phyloP scores from a whole-genome alignment of 2,329 filamentous ascomycete species.

The Trichocomaceae sp. region DNA sequence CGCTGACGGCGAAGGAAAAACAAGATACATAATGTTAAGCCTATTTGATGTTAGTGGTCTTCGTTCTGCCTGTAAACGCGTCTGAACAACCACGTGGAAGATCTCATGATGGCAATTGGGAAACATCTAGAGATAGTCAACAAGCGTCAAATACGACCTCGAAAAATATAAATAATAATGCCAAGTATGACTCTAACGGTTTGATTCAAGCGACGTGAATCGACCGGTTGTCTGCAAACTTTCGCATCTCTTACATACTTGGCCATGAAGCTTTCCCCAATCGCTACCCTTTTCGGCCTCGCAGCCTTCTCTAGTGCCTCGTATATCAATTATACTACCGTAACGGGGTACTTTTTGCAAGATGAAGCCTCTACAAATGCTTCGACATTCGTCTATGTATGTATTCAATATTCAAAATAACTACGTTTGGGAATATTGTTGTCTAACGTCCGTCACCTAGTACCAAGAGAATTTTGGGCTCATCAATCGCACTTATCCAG shows the following conservation, averaged over 20 bases:
- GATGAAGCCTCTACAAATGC: constrained; percentile 42
- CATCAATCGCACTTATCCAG: constrained; percentile 41
- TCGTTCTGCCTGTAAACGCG: background rate
- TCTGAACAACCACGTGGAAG: constrained; percentile 1
- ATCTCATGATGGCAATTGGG: too few relatives aligned
- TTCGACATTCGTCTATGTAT: constrained; percentile 43
- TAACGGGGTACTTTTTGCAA: constrained; percentile 45
- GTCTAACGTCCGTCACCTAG: background rate
- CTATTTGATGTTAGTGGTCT: too few relatives aligned
- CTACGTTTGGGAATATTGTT: too few relatives aligned
- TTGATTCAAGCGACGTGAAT: too few relatives aligned
- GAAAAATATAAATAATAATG: too few relatives aligned
- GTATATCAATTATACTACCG: constrained; percentile 32
- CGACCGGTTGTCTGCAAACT: too few relatives aligned
- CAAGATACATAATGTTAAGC: too few relatives aligned
- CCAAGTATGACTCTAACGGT: too few relatives aligned
- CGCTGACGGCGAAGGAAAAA: too few relatives aligned
- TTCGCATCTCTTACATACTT: too few relatives aligned
- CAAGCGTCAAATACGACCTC: too few relatives aligned
- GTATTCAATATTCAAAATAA: background rate
- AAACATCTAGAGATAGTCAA: too few relatives aligned
- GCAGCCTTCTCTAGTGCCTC: background rate
- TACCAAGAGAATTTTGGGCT: constrained; percentile 40
- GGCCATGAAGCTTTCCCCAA: constrained; percentile 1
- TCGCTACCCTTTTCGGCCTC: background rate